Evolutionary conservation across 2,329 filamentous ascomycete genomes (phyloP).

Genomic region (Colletotrichum gigasporum): DNA sequence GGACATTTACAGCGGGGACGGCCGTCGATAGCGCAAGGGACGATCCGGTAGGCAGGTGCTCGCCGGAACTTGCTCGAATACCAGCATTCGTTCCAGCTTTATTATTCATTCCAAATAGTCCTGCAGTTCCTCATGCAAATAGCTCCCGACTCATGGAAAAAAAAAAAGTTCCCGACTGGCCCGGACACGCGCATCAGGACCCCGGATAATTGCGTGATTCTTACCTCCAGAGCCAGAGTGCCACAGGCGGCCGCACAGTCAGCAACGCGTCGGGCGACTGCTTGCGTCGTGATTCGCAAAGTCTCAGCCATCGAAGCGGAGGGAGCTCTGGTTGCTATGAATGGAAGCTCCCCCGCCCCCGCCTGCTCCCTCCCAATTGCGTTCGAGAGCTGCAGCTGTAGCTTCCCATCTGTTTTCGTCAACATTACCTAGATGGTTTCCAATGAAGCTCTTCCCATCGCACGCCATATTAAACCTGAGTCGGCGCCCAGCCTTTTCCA

Average conservation of each 20-base stretch:
- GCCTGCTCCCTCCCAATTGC: slow-evolving; percentile 3
- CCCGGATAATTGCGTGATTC: slow-evolving; percentile 8
- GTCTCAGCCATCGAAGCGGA: neutral
- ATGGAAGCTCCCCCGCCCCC: slow-evolving; percentile 23
- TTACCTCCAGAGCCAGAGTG: too few species aligned
- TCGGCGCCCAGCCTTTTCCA: slow-evolving; percentile 6
- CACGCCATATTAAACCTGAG: slow-evolving; percentile 19
- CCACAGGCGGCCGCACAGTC: neutral
- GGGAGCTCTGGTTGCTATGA: neutral
- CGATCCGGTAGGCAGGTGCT: too few species aligned
- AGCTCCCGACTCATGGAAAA: too few species aligned
- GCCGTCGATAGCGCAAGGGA: too few species aligned
- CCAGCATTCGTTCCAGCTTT: too few species aligned
- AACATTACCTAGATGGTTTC: too few species aligned
- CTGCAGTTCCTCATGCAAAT: too few species aligned
- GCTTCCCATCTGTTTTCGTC: too few species aligned
- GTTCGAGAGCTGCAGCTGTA: neutral
- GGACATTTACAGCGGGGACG: too few species aligned
- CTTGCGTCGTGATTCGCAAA: slow-evolving; percentile 27
- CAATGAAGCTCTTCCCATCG: slow-evolving; percentile 26
- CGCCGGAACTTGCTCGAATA: too few species aligned
- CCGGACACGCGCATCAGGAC: neutral
- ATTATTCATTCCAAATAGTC: too few species aligned
- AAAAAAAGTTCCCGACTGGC: too few species aligned
- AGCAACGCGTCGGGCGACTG: slow-evolving; percentile 15